Conservation (phyloP, 441 rosid species). For the Pelargonium myrrhifolium region DNA sequence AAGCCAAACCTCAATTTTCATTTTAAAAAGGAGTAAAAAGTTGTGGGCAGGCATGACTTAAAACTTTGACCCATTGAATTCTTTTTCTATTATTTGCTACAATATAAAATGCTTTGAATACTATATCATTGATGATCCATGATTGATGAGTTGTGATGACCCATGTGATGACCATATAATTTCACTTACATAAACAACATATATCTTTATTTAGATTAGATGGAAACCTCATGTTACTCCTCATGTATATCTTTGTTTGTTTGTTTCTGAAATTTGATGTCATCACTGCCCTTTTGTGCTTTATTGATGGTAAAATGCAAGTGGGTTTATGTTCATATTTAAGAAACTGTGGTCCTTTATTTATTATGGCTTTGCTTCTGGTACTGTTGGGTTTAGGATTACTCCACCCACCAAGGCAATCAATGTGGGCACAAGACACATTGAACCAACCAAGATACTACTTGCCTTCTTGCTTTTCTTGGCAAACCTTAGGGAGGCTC, state of each 20-base stretch:
- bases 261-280: slow-evolving; percentile 17
- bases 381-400: not conserved
- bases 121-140: slow-evolving; percentile 4
- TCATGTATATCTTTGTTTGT: slow-evolving; percentile 19
- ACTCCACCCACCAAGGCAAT: slow-evolving; percentile 11
- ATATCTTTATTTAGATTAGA: no score
- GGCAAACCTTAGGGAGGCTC: slow-evolving; percentile 8
- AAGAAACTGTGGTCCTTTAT: not conserved
- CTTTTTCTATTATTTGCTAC: no score
- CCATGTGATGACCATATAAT: slow-evolving; percentile 12
- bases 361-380: slow-evolving; percentile 4
- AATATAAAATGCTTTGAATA: no score
- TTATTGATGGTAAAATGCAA: not conserved
- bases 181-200: no score
- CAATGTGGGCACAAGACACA: slow-evolving; percentile 14
- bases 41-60: no score
- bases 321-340: not conserved
- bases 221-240: no score
- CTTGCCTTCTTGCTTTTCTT: slow-evolving; percentile 16
- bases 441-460: slow-evolving; percentile 19
- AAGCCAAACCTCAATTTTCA: not conserved
- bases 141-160: not conserved
- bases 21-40: no score
- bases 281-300: not conserved
- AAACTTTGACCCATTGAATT: slow-evolving; percentile 14